Conservation (phyloP, 108 stramenopile genomes). For the Nannochloropsis granulata region DNA sequence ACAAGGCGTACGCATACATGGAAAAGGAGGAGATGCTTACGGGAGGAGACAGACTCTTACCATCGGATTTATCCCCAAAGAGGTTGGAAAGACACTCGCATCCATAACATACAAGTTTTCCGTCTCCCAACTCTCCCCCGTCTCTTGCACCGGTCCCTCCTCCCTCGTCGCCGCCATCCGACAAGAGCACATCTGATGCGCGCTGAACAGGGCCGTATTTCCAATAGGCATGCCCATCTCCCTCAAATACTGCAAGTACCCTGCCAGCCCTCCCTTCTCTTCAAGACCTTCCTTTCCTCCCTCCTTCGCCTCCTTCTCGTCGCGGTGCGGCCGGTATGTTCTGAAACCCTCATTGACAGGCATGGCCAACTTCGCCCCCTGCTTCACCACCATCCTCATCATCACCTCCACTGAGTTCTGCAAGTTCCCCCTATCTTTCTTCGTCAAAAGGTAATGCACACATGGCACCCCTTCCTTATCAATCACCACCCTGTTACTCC, state of each 20-base stretch:
- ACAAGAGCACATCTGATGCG: slow-evolving; percentile 50
- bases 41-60: slow-evolving; percentile 23
- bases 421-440: background rate
- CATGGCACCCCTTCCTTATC: slow-evolving; percentile 4
- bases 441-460: slow-evolving; percentile 4
- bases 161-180: slow-evolving; percentile 33
- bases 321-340: background rate
- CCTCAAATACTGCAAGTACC: slow-evolving; percentile 13
- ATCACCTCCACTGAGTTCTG: background rate
- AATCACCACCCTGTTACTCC: slow-evolving; percentile 16
- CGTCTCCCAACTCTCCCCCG: slow-evolving; percentile 47
- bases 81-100: slow-evolving; percentile 45
- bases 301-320: background rate
- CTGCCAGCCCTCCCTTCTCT: background rate
- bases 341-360: background rate
- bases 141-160: slow-evolving; percentile 34
- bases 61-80: slow-evolving; percentile 49
- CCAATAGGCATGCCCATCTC: slow-evolving; percentile 1
- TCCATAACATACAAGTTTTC: slow-evolving; percentile 47
- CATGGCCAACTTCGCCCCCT: slow-evolving; percentile 7
- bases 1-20: no score
- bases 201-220: slow-evolving; percentile 29
- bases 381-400: slow-evolving; percentile 5
- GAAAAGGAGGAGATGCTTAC: background rate
- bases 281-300: background rate